A percentile compares a stretch with the other conserved stretches of the same genome.
Evolutionary conservation across 495 filamentous ascomycete genomes (phyloP).

Genomic region (Neurospora discreta): DNA sequence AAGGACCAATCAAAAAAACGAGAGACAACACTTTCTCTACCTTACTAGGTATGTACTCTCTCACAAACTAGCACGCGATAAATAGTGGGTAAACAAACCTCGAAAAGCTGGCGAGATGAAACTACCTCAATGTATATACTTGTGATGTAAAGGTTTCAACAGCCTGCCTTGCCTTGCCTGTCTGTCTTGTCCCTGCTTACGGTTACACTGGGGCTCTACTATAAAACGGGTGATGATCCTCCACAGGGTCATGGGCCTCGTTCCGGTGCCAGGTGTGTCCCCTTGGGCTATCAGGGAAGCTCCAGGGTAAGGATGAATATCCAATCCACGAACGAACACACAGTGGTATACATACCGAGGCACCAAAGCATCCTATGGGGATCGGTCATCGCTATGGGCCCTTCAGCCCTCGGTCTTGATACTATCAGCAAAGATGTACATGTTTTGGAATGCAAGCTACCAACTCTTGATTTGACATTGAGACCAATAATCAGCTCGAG

Average conservation of each 20-base stretch:
- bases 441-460: neutral
- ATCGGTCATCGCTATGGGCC: neutral
- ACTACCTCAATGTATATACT: no score
- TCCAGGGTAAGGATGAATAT: neutral
- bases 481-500: neutral
- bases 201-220: neutral
- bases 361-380: neutral
- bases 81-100: no score
- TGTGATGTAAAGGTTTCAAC: no score
- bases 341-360: neutral
- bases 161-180: no score
- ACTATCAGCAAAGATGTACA: neutral
- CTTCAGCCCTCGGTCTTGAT: neutral
- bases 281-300: neutral
- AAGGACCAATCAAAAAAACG: no score
- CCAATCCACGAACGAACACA: neutral
- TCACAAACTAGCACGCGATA: no score
- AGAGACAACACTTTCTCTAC: no score
- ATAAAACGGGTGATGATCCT: neutral
- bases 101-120: no score
- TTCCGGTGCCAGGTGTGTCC: neutral
- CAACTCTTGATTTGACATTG: neutral
- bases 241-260: neutral
- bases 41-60: no score
- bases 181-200: neutral